These are phyloP conservation scores for Hysterangium stoloniferum DNA, from an alignment of 768 basidiomycete species.

Conservation along the genomic window DNA sequence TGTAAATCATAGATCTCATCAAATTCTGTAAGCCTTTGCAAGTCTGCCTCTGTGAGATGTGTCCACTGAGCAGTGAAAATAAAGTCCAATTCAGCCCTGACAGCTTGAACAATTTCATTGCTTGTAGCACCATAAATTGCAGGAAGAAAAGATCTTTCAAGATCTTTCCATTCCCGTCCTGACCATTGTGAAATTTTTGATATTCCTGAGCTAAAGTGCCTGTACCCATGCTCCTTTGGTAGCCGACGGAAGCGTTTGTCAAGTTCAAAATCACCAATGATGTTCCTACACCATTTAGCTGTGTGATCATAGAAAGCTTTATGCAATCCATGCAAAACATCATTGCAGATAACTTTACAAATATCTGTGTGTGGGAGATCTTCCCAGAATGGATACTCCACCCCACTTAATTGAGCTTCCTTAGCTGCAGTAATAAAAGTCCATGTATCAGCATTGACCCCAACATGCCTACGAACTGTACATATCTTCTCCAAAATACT, in stretches of 20 bases:
- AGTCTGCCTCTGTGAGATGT: not conserved
- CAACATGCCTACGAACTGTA: not conserved
- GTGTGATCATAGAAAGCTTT: conserved; percentile 15
- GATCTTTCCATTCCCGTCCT: conserved; percentile 33
- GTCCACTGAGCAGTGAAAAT: conserved; percentile 22
- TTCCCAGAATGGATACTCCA: conserved; percentile 12
- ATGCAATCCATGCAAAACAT: conserved; percentile 2
- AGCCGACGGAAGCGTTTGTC: conserved; percentile 30
- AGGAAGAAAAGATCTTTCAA: conserved; percentile 22
- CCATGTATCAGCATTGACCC: not conserved
- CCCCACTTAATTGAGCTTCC: not conserved
- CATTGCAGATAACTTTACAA: not conserved
- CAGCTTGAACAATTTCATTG: conserved; percentile 19
- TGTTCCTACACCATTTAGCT: conserved; percentile 18
- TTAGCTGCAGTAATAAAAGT: not conserved
- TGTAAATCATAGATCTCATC: conserved; percentile 21
- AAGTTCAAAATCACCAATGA: conserved; percentile 23
- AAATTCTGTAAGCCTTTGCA: conserved; percentile 17
- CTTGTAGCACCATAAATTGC: conserved; percentile 12
- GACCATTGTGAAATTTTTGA: conserved; percentile 35
- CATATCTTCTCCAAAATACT: not conserved
- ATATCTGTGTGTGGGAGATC: conserved; percentile 14
- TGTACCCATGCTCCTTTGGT: conserved; percentile 26
- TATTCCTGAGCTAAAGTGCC: conserved; percentile 36
- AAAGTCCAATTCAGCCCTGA: conserved; percentile 27